Conservation (phyloP, 1,139 yeast species). For the Yamadazyma friedrichii region DNA sequence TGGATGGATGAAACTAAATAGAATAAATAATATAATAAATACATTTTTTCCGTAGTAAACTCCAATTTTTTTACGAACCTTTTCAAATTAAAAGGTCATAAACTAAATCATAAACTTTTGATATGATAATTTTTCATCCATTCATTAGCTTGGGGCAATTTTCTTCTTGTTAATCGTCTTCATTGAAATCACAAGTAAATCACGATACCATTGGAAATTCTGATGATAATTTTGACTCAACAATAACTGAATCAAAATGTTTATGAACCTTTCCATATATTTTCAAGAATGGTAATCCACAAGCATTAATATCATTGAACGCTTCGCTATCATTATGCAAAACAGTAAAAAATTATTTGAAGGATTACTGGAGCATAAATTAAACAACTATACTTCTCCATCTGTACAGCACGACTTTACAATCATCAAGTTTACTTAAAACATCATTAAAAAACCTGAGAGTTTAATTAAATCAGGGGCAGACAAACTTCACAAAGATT, state of each 20-base stretch:
- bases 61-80: too few species aligned
- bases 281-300: conserved; percentile 49
- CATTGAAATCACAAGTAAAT: too few species aligned
- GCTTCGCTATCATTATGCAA: conserved; percentile 45
- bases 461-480: conserved; percentile 44
- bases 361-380: conserved; percentile 49
- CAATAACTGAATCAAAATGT: conserved; percentile 7
- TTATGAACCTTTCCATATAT: conserved; percentile 15
- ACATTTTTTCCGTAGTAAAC: not conserved
- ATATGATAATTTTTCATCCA: too few species aligned
- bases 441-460: conserved; percentile 48
- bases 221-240: conserved; percentile 14
- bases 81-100: too few species aligned
- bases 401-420: conserved; percentile 54
- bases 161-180: too few species aligned
- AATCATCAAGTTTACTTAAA: conserved; percentile 41
- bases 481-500: conserved; percentile 34
- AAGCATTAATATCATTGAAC: conserved; percentile 50
- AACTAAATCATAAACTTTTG: too few species aligned
- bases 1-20: conserved; percentile 76
- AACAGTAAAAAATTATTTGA: conserved; percentile 47
- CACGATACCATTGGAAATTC: conserved; percentile 8
- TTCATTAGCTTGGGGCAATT: too few species aligned
- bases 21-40: not conserved
- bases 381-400: conserved; percentile 44